A percentile compares a stretch with the other conserved stretches of the same genome.
These are phyloP conservation scores for Leucosporidium scottii DNA, from an alignment of 768 basidiomycete genomes.

Conservation along the genomic window DNA sequence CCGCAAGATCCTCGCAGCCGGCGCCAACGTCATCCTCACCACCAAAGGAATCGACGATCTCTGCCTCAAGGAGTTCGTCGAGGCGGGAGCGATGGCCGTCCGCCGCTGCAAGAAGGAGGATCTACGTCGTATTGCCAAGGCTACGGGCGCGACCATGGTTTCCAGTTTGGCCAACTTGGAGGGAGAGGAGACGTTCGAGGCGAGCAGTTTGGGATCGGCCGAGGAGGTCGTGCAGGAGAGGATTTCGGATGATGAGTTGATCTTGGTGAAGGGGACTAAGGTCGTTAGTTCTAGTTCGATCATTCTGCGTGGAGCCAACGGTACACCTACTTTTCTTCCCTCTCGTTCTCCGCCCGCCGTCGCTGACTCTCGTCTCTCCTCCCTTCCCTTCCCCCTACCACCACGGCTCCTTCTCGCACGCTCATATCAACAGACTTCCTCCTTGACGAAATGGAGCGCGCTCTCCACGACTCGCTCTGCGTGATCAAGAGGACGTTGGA, in stretches of 20 bases:
- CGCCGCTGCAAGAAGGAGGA: conserved; percentile 97
- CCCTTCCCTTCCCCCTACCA: background rate
- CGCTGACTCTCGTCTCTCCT: background rate
- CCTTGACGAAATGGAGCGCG: conserved; percentile 98
- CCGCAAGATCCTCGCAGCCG: conserved; percentile 87
- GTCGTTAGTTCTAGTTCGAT: conserved; percentile 89
- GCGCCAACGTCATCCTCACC: conserved; percentile 93
- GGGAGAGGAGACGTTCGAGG: conserved; percentile 94
- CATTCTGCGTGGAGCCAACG: conserved; percentile 86
- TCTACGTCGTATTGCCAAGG: conserved; percentile 89
- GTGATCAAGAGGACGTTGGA: conserved; percentile 95
- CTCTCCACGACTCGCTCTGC: conserved; percentile 86
- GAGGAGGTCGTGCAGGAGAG: conserved; percentile 96
- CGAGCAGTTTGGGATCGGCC: conserved; percentile 78
- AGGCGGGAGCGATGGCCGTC: conserved; percentile 98
- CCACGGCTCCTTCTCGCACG: background rate
- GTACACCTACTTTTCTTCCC: conserved; percentile 7
- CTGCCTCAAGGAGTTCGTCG: conserved; percentile 96
- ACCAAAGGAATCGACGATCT: conserved; percentile 99
- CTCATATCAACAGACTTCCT: conserved; percentile 62
- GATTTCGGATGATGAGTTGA: conserved; percentile 96
- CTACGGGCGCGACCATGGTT: conserved; percentile 88
- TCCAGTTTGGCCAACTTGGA: conserved; percentile 92
- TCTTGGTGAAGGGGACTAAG: conserved; percentile 95
- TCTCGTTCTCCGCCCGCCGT: background rate